phyloP scores from a whole-genome alignment of 1,139 yeast genomes.

The Zygosaccharomyces sapae region DNA sequence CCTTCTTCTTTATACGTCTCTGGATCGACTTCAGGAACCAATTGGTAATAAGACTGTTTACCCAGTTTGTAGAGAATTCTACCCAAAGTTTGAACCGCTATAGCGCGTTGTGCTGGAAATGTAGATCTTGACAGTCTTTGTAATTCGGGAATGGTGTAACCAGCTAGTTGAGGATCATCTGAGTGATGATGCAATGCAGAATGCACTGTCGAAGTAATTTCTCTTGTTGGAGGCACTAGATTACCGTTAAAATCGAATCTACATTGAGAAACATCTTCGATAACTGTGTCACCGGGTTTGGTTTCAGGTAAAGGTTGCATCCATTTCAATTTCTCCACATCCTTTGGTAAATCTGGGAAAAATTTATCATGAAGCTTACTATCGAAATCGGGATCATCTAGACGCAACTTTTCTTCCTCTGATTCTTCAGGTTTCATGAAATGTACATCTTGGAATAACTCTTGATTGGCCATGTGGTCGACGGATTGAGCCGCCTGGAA shows the following conservation, averaged over 20 bases:
- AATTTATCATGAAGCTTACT: constrained; percentile 78
- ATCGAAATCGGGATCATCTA: constrained; percentile 72
- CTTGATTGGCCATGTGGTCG: constrained; percentile 43
- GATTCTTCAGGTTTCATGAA: constrained; percentile 44
- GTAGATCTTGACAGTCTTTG: constrained; percentile 76
- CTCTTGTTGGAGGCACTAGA: constrained; percentile 52
- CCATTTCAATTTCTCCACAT: constrained; percentile 83
- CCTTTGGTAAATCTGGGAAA: constrained; percentile 84
- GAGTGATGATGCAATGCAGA: constrained; percentile 90
- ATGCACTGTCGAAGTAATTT: constrained; percentile 47
- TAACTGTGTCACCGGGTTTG: constrained; percentile 42
- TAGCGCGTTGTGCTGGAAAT: constrained; percentile 77
- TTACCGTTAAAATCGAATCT: constrained; percentile 88
- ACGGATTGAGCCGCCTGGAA: constrained; percentile 41
- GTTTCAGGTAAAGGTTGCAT: constrained; percentile 62
- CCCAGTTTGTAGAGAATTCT: constrained; percentile 80
- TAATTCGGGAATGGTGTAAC: constrained; percentile 81
- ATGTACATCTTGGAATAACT: constrained; percentile 50
- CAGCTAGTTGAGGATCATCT: constrained; percentile 83
- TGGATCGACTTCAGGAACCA: constrained; percentile 44
- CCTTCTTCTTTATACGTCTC: constrained; percentile 42
- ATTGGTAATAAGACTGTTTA: constrained; percentile 49
- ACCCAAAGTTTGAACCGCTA: constrained; percentile 84
- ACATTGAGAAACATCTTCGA: constrained; percentile 63
- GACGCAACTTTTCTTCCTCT: constrained; percentile 41